Base-by-base conservation (phyloP, 1,139 yeast species). In the Candida sojae region DNA sequence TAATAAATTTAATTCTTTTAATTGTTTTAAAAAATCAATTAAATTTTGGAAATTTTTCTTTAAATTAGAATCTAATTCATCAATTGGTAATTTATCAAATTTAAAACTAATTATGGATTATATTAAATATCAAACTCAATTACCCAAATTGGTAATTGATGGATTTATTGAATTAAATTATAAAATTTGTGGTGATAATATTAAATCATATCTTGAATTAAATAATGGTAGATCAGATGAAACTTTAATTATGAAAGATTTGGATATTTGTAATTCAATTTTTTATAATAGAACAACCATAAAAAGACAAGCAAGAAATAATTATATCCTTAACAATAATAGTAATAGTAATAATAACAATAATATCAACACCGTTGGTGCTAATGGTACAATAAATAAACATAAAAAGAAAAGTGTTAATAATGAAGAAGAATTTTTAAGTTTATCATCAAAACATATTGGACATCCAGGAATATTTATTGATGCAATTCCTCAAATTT, bases 391-490 rank as follows among this genome's bases (percentile, higher is more conserved):
- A 17, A 17, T 17, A 17, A 39, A 32, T 13, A 26, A n/a, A 21
- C 34, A 41, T 21, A 23, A 35, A 7, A 25, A 35, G 45, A 37
- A 41, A 37, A 25, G 21, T 39, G 47, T 11, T 21, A 12, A 21
- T 6, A 31, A 26, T 17, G 62, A 58, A 7, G 78, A 70, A 5
- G 67, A 62, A 6, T 57, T 65, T 4, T 55, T 73, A 46, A 75
- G 70, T 51, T 54, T 70, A 21, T 51, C 67, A 6, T 58, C 62
- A 33, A 75, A 62, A 44, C 85, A 83, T 49, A 74, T 75, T 52
- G 88, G 85, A 0, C 88, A 84, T 57, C 84, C 88, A 1, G 87
- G 88, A 0, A 71, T 83, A 7, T 55, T 61, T 2, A 61, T 70
- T 3, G 82, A 81, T 3, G 76, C 75, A 9, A 70, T 71, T 38